Conservation (phyloP, 2,329 filamentous ascomycete species). For the Aureobasidium sp. region DNA sequence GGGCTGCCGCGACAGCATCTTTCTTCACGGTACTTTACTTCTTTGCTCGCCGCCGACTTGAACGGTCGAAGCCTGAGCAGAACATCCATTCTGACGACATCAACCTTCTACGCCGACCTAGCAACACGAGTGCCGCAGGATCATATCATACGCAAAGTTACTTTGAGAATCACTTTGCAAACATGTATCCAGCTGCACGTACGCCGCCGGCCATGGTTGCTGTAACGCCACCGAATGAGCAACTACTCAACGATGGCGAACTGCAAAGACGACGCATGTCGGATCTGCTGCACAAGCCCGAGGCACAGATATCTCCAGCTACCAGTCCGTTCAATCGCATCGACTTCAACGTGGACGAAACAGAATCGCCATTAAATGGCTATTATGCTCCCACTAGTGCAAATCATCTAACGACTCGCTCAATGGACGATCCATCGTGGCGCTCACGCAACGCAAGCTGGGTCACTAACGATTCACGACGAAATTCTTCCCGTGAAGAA, state of each 20-base stretch:
- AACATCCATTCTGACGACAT: slow-evolving; percentile 19
- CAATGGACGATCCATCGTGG: not conserved
- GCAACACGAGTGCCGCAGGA: slow-evolving; percentile 9
- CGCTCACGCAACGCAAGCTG: not conserved
- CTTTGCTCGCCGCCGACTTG: slow-evolving; percentile 31
- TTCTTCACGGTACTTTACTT: slow-evolving; percentile 38
- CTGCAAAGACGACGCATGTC: slow-evolving; percentile 45
- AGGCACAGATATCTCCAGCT: not conserved
- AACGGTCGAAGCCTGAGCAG: slow-evolving; percentile 22
- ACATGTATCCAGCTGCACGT: slow-evolving; percentile 38
- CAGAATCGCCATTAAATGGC: slow-evolving; percentile 11
- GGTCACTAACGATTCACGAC: not conserved
- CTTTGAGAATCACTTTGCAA: slow-evolving; percentile 40
- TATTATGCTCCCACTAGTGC: not conserved
- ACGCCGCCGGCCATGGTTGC: slow-evolving; percentile 18
- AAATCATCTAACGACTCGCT: not conserved
- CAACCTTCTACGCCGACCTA: slow-evolving; percentile 16
- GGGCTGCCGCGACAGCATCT: slow-evolving; percentile 34
- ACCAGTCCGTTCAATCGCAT: slow-evolving; percentile 16
- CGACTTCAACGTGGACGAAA: slow-evolving; percentile 16
- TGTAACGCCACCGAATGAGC: slow-evolving; percentile 23
- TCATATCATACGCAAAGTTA: slow-evolving; percentile 33
- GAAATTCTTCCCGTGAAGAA: not conserved
- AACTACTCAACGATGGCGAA: slow-evolving; percentile 41
- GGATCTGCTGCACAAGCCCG: slow-evolving; percentile 32